Percentiles rank a stretch among this genome's conserved stretches.
Evolutionary conservation across 2,329 filamentous ascomycete genomes (phyloP).

Genomic region (Arachnomyces sp.): DNA sequence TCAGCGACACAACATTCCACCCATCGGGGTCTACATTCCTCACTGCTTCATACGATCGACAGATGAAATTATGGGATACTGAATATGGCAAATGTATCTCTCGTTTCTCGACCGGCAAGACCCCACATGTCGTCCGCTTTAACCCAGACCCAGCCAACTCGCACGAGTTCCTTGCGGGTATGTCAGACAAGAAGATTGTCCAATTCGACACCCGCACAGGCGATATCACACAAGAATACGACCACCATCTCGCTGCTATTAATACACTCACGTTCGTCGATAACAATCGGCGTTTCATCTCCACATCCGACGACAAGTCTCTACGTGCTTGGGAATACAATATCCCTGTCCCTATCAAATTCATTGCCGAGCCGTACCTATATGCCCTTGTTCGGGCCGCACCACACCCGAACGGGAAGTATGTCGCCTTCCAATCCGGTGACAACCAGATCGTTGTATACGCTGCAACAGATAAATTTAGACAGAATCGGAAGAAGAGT

Average conservation of each 20-base stretch:
- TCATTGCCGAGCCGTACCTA: constrained; percentile 97
- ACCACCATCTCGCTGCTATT: constrained; percentile 94
- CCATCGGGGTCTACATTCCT: constrained; percentile 75
- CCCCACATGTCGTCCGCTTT: constrained; percentile 89
- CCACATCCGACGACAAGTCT: constrained; percentile 94
- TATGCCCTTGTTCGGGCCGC: constrained; percentile 85
- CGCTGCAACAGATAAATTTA: constrained; percentile 87
- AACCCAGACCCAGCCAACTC: constrained; percentile 70
- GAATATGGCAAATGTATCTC: constrained; percentile 84
- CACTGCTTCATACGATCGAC: constrained; percentile 84
- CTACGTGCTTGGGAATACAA: constrained; percentile 97
- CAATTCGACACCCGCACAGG: constrained; percentile 85
- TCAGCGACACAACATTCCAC: constrained; percentile 87
- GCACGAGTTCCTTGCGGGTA: constrained; percentile 89
- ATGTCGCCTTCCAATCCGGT: constrained; percentile 83
- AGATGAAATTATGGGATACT: constrained; percentile 97
- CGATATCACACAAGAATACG: constrained; percentile 90
- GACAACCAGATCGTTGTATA: constrained; percentile 98
- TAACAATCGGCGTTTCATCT: constrained; percentile 90
- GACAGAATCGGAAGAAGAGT: constrained; percentile 94
- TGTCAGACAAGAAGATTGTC: constrained; percentile 98
- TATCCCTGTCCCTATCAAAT: constrained; percentile 97
- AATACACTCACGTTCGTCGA: constrained; percentile 98
- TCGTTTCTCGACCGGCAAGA: constrained; percentile 89
- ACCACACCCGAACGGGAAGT: constrained; percentile 82